Base-by-base conservation (phyloP, 1,139 yeast genomes). In the Saccharomycopsis hybrid region DNA sequence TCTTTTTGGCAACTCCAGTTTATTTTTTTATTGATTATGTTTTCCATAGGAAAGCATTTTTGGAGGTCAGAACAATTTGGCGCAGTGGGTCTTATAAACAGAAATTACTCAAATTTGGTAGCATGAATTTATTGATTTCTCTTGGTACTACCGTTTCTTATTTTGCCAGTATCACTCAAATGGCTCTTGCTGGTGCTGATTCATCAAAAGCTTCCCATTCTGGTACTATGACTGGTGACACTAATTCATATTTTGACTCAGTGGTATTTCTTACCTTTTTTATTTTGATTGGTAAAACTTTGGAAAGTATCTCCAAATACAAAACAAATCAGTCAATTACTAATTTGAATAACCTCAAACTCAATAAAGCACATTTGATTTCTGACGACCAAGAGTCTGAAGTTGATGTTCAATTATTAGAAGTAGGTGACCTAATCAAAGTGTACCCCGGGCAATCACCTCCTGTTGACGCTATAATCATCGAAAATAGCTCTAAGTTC, bases 181-280 rank as follows among this genome's bases (percentile, higher is more conserved):
- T 85, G 30, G 70, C 67, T 1, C 59, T 82, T 27, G 72, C 82
- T 40, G 74, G 86, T 0, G 67, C 72, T 29, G 52, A 62, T 4
- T 53, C 53, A 11, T 31, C 54, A 30, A n/a, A n/a, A n/a, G n/a
- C n/a, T n/a, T n/a, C n/a, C n/a, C n/a, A n/a, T n/a, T 44, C 44
- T 5, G 31, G 33, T 7, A 52, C 49, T 45, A 51, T 54, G 61
- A 7, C 56, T 57, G 86, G 82, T 0, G 73, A 74, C 51, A 73
- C 79, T 29, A 79, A 85, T 1, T 80, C 87, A 0, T 85, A 82
- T 59, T 85, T 85, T 62, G 94, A 85, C 60, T 80, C 90, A 1
- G 92, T 84, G 38, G 88, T 85, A 2, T 85, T 85, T 59, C 69
- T 85, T 56, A 77, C 89, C 0, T 78, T 85, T 59, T 85, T 85